Conservation (phyloP, 176 grass and related monocot species). For the Zizania latifolia region DNA sequence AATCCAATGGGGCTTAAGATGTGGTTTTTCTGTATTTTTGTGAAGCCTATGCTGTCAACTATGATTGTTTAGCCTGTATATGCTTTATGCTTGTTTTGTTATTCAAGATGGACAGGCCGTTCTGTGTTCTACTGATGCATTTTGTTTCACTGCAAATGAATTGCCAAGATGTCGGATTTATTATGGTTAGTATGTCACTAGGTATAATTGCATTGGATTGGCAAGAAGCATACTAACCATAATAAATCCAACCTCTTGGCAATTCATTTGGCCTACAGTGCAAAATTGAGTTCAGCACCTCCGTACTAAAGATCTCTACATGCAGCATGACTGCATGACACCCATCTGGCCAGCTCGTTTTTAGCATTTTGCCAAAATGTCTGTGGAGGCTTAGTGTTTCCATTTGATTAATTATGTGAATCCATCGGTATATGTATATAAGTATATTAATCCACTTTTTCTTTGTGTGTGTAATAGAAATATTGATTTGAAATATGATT, state of each 20-base stretch:
- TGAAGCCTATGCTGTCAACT: neutral
- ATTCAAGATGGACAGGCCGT: neutral
- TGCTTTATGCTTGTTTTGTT: neutral
- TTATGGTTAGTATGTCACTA: neutral
- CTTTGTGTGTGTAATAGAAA: neutral
- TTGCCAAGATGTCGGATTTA: too few relatives aligned
- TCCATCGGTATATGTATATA: neutral
- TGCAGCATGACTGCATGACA: neutral
- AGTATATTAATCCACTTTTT: neutral
- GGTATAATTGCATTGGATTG: neutral
- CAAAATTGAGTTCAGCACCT: neutral
- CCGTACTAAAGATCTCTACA: neutral
- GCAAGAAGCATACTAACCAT: neutral
- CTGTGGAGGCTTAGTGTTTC: neutral
- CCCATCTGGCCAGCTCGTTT: neutral
- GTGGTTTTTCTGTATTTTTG: neutral
- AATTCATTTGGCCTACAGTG: neutral
- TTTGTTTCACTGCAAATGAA: neutral
- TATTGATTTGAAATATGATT: neutral
- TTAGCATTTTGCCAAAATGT: conserved; percentile 14
- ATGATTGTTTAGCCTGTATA: neutral
- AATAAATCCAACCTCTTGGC: neutral
- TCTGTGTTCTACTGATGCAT: neutral
- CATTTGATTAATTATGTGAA: neutral
- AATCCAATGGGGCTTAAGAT: neutral